A percentile compares a stretch with the other conserved stretches of the same genome.
Evolutionary conservation across 805 yeast genomes (phyloP).

Genomic region (Ogataea thermomethanolica): DNA sequence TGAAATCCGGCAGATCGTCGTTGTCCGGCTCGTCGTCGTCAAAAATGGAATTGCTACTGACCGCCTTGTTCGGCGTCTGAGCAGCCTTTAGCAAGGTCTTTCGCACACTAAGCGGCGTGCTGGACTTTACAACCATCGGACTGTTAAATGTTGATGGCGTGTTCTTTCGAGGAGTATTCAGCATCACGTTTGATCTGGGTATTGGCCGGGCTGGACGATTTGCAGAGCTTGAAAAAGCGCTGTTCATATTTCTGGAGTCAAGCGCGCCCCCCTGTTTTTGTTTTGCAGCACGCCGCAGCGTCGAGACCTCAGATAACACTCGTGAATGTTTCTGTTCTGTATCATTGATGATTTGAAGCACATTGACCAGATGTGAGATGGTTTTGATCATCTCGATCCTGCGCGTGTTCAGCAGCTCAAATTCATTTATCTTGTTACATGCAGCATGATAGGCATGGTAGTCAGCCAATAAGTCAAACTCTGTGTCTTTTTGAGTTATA

Average conservation of each 20-base stretch:
- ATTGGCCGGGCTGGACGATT: neutral
- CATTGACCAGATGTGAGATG: slow-evolving; percentile 11
- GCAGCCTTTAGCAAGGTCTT: slow-evolving; percentile 1
- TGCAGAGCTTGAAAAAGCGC: neutral
- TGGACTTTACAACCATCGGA: neutral
- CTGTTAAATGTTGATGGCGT: slow-evolving; percentile 1
- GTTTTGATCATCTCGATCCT: slow-evolving; percentile 12
- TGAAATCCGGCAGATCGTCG: slow-evolving; percentile 7
- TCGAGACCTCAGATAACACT: slow-evolving; percentile 4
- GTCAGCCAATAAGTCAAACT: slow-evolving; percentile 1
- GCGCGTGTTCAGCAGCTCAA: slow-evolving; percentile 2
- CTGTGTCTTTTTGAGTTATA: neutral
- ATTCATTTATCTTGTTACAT: neutral
- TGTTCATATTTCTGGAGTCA: neutral
- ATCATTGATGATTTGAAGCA: slow-evolving; percentile 8
- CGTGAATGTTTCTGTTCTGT: slow-evolving; percentile 11
- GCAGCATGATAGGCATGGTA: slow-evolving; percentile 8
- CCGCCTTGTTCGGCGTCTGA: slow-evolving; percentile 1
- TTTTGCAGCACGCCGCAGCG: slow-evolving; percentile 3
- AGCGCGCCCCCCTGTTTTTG: neutral
- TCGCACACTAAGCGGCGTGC: slow-evolving; percentile 3
- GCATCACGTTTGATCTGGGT: neutral
- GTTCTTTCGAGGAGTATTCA: slow-evolving; percentile 1
- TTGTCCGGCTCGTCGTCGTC: slow-evolving; percentile 5
- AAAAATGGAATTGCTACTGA: slow-evolving; percentile 1